Evolutionary conservation across 345 rosid species (phyloP).

Genomic region (Sapria himalayana): DNA sequence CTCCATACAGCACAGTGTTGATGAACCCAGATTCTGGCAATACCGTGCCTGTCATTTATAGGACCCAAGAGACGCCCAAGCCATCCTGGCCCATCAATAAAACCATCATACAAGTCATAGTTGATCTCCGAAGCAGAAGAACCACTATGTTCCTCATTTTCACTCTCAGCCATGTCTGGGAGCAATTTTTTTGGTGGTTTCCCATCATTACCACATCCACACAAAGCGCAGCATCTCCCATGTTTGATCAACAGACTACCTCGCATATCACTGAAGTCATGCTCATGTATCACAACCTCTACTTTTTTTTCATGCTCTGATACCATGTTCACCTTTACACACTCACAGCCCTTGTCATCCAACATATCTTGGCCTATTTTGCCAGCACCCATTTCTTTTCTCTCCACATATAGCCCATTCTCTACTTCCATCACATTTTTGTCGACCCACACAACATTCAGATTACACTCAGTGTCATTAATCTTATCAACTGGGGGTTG

Average conservation of each 20-base stretch:
- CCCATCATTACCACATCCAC: conserved; percentile 92
- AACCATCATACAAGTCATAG: conserved; percentile 89
- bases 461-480: conserved; percentile 11
- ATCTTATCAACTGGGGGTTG: conserved; percentile 8
- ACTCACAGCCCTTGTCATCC: conserved; percentile 15
- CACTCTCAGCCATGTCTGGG: conserved; percentile 57
- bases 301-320: conserved; percentile 13
- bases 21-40: conserved; percentile 98
- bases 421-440: conserved; percentile 11
- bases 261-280: conserved; percentile 13
- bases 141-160: conserved; percentile 49
- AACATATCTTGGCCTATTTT: conserved; percentile 18
- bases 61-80: conserved; percentile 92
- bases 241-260: conserved; percentile 38
- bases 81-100: conserved; percentile 88
- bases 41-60: conserved; percentile 80
- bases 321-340: conserved; percentile 9
- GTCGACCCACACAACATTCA: conserved; percentile 11
- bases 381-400: conserved; percentile 14
- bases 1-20: conserved; percentile 97
- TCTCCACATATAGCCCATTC: conserved; percentile 12
- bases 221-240: conserved; percentile 79
- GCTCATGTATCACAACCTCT: conserved; percentile 9
- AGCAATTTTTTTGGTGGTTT: conserved; percentile 62
- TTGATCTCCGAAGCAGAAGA: conserved; percentile 76